Conservation (phyloP, 805 yeast species). For the Metschnikowia bowlesiae region DNA sequence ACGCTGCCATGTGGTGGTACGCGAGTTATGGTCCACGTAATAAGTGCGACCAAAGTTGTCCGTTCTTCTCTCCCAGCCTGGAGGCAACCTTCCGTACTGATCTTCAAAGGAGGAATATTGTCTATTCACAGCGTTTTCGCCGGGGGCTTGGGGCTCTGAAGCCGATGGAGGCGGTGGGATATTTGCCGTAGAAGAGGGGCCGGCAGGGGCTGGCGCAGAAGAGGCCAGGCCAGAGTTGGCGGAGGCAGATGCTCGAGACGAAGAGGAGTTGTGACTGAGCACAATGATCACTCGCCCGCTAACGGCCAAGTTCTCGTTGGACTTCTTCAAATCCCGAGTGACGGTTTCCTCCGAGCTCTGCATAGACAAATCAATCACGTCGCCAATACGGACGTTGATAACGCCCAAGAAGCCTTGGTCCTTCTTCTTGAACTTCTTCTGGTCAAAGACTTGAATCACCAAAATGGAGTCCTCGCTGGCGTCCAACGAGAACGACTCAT, state of each 20-base stretch:
- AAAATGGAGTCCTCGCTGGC: slow-evolving; percentile 78
- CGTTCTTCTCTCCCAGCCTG: slow-evolving; percentile 99
- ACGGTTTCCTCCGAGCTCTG: slow-evolving; percentile 69
- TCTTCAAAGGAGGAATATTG: slow-evolving; percentile 94
- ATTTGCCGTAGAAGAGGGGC: slow-evolving; percentile 11
- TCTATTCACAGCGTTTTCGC: slow-evolving; percentile 32
- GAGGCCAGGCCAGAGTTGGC: slow-evolving; percentile 10
- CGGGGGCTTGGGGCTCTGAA: not conserved
- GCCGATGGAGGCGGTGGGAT: slow-evolving; percentile 9
- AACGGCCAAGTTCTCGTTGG: slow-evolving; percentile 89
- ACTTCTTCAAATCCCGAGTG: slow-evolving; percentile 85
- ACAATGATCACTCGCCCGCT: slow-evolving; percentile 86
- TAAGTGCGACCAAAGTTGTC: slow-evolving; percentile 97
- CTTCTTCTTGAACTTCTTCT: slow-evolving; percentile 94
- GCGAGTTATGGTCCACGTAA: slow-evolving; percentile 95
- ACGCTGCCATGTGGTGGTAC: slow-evolving; percentile 98
- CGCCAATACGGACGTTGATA: slow-evolving; percentile 85
- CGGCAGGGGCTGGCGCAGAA: slow-evolving; percentile 5
- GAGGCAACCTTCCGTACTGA: slow-evolving; percentile 92
- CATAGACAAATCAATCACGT: slow-evolving; percentile 67
- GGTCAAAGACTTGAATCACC: slow-evolving; percentile 93
- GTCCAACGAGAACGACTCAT: slow-evolving; percentile 78
- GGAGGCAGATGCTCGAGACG: slow-evolving; percentile 6
- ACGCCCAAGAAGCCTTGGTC: slow-evolving; percentile 98
- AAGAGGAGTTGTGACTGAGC: slow-evolving; percentile 44